Percentiles rank a stretch among this genome's conserved stretches.
These are phyloP conservation scores for Solanum clarkiae DNA, from an alignment of 257 asterid genomes.

Conservation along the genomic window DNA sequence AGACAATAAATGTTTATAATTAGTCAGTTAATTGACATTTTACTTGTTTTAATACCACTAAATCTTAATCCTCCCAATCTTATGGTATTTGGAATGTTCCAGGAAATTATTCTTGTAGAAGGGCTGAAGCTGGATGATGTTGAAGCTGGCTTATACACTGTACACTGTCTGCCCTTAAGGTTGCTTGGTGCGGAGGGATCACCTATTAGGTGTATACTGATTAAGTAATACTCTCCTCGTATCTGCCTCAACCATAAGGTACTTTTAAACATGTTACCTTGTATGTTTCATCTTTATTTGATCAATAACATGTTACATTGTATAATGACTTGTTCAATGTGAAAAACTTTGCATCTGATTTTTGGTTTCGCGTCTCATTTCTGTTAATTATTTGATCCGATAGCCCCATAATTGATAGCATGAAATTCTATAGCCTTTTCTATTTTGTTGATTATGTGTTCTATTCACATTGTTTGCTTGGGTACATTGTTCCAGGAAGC, in stretches of 20 bases:
- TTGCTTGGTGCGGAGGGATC: slow-evolving; percentile 94
- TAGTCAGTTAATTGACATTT: neutral
- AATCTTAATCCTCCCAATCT: neutral
- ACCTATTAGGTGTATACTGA: slow-evolving; percentile 90
- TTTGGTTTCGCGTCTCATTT: neutral
- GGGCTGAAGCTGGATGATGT: slow-evolving; percentile 76
- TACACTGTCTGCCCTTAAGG: slow-evolving; percentile 86
- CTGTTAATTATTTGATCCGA: neutral
- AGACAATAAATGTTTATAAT: neutral
- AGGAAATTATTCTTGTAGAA: slow-evolving; percentile 94
- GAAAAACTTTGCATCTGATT: neutral
- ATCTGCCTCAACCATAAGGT: neutral
- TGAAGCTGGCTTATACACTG: slow-evolving; percentile 49
- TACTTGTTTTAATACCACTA: neutral
- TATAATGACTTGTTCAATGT: neutral
- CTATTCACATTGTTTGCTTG: neutral
- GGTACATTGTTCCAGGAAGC: neutral
- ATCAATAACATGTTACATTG: neutral
- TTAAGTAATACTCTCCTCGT: slow-evolving; percentile 27
- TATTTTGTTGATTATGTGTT: neutral
- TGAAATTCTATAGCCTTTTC: neutral
- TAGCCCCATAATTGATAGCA: neutral
- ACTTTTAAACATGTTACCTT: neutral
- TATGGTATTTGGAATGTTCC: slow-evolving; percentile 9
- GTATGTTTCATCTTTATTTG: neutral